phyloP scores from a whole-genome alignment of 148 eudicot genomes.

The Persicaria maculosa region DNA sequence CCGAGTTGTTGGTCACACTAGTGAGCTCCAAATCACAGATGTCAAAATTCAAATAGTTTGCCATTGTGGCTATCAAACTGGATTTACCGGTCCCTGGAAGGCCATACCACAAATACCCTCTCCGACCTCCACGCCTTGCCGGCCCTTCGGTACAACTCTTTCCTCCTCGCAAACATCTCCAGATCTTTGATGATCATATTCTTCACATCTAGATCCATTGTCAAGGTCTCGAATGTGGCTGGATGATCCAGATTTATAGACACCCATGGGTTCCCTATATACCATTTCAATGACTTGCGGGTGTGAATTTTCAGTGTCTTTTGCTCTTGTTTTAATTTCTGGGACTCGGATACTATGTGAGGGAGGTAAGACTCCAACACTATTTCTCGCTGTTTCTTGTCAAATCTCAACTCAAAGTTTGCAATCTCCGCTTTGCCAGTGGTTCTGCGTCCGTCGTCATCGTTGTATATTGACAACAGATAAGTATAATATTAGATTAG shows the following conservation, averaged over 20 bases:
- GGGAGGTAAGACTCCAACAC: no score
- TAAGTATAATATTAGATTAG: no score
- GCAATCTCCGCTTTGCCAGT: no score
- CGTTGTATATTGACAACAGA: no score
- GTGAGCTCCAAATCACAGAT: slow-evolving; percentile 26
- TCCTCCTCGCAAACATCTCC: slow-evolving; percentile 24
- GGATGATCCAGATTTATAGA: slow-evolving; percentile 24
- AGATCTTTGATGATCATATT: slow-evolving; percentile 15
- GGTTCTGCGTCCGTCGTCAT: no score
- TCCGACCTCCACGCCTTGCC: slow-evolving; percentile 28
- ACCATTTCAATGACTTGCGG: background rate
- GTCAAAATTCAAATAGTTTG: slow-evolving; percentile 25
- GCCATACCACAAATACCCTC: slow-evolving; percentile 23
- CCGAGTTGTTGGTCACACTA: slow-evolving; percentile 14
- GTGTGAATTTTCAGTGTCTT: slow-evolving; percentile 21
- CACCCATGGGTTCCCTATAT: slow-evolving; percentile 15
- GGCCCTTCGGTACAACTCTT: slow-evolving; percentile 18
- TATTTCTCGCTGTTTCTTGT: no score
- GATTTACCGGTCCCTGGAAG: slow-evolving; percentile 12
- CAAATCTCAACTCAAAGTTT: no score
- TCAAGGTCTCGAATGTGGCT: slow-evolving; percentile 20
- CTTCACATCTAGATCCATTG: slow-evolving; percentile 17
- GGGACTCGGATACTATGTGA: no score
- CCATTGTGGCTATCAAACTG: slow-evolving; percentile 21
- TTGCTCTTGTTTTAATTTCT: slow-evolving; percentile 5